Evolutionary conservation across 169 alveolate species (phyloP), one percentile per base, ranked within the genome.

Genomic region (Plasmodium reichenowi): DNA sequence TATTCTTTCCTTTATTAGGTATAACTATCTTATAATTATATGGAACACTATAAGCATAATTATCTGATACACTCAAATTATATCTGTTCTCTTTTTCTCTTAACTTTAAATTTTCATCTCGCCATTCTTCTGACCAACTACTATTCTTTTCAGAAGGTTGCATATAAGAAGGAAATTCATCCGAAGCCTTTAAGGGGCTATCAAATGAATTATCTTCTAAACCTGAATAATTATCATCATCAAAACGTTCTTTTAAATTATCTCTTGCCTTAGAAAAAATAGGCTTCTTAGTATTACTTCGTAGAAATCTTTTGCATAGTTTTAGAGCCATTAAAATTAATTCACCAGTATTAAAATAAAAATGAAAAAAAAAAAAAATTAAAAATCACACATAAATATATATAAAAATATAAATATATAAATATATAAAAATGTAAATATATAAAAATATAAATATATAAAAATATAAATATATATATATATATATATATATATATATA

Each of bases 31-130:
- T 86, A 38, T 64, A 86, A 15, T 73, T 86, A 70, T 86, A 86
- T 50, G 92, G 92, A 17, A 86, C 87, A 60, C 63, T 86, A 52
- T 86, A 86, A 9, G 92, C 92, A 63, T 72, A 73, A 66, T 86
- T 86, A 48, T 72, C 92, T 3, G 88, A 71, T 8, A 48, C 12
- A n/a, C 43, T 20, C 24, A n/a, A 60, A 64, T 47, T 15, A n/a
- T 71, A 29, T 12, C 20, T 56, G 12, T 73, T 86, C 20, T 32
- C 43, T 24, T 71, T 32, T 20, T 48, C 66, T 38, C 45, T 80
- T 76, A 13, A 47, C 3, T 5, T 78, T 32, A 32, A 26, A 20
- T 48, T 26, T 32, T 22, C 29, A 17, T 32, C 62, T 62, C 48
- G 15, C 72, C 83, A 71, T 48, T 50, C 38, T 71, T 58, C 88